Evolutionary conservation across 192 early-diverging fungal genomes (phyloP).

Genomic region (Endogone sp.): DNA sequence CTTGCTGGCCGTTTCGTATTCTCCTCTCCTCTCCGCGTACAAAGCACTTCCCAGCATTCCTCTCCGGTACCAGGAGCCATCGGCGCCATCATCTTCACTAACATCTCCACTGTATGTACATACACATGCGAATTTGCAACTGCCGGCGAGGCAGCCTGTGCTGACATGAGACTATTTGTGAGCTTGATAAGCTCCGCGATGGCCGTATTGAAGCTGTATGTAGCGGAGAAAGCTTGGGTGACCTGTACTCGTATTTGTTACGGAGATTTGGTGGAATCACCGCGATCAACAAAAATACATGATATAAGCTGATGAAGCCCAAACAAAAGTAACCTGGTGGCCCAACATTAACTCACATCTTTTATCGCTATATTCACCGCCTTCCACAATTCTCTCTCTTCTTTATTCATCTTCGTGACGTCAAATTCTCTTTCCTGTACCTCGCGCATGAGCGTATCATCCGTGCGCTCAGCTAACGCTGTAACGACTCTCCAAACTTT

Average conservation of each 20-base stretch:
- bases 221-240: constrained; percentile 22
- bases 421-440: background rate
- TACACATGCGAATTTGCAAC: constrained; percentile 44
- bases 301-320: too few relatives aligned
- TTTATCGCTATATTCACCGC: background rate
- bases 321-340: too few relatives aligned
- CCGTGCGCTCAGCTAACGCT: constrained; percentile 5
- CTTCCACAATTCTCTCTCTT: constrained; percentile 43
- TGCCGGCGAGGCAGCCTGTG: background rate
- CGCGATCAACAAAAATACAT: background rate
- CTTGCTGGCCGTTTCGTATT: constrained; percentile 7
- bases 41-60: constrained; percentile 63
- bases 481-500: constrained; percentile 42
- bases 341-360: background rate
- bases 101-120: constrained; percentile 39
- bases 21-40: background rate
- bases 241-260: constrained; percentile 56
- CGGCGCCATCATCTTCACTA: constrained; percentile 71
- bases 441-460: background rate
- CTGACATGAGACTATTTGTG: constrained; percentile 30
- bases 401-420: constrained; percentile 28
- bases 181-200: constrained; percentile 85
- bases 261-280: too few relatives aligned
- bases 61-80: constrained; percentile 72
- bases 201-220: constrained; percentile 69